Conservation (phyloP, 2,329 filamentous ascomycete genomes). For the Monilinia fructigena region DNA sequence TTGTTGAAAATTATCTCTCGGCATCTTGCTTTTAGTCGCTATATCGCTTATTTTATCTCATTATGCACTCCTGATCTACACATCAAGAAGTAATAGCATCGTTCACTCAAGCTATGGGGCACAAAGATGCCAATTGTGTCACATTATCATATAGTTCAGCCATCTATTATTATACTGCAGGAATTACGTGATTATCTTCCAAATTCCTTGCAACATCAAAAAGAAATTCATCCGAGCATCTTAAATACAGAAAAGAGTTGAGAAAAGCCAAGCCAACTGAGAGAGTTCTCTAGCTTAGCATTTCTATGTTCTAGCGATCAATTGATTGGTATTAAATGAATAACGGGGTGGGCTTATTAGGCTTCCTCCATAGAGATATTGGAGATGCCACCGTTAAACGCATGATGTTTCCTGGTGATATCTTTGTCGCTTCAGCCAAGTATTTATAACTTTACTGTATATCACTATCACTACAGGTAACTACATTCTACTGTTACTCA, state of each 20-base stretch:
- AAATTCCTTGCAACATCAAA: too few species aligned
- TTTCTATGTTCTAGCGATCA: background rate
- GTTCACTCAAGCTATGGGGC: background rate
- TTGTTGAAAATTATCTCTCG: background rate
- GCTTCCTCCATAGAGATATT: background rate
- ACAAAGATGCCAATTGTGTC: background rate
- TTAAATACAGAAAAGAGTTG: too few species aligned
- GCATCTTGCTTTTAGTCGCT: background rate
- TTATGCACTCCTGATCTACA: background rate
- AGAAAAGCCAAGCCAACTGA: background rate
- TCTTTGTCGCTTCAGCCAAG: background rate
- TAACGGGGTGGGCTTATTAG: background rate
- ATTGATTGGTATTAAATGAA: background rate
- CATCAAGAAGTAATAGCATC: background rate
- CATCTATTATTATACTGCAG: too few species aligned
- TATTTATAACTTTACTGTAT: background rate
- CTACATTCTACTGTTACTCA: background rate
- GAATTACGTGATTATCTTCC: too few species aligned
- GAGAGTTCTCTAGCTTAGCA: background rate
- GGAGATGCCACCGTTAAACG: background rate
- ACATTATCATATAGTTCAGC: background rate
- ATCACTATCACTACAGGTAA: too few species aligned
- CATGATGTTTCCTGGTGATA: slow-evolving; percentile 6
- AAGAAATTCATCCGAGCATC: too few species aligned
- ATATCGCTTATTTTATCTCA: background rate